A percentile compares a stretch with the other conserved stretches of the same genome.
Conservation (phyloP, 2,329 filamentous ascomycete genomes). For the Cladosporium velox region DNA sequence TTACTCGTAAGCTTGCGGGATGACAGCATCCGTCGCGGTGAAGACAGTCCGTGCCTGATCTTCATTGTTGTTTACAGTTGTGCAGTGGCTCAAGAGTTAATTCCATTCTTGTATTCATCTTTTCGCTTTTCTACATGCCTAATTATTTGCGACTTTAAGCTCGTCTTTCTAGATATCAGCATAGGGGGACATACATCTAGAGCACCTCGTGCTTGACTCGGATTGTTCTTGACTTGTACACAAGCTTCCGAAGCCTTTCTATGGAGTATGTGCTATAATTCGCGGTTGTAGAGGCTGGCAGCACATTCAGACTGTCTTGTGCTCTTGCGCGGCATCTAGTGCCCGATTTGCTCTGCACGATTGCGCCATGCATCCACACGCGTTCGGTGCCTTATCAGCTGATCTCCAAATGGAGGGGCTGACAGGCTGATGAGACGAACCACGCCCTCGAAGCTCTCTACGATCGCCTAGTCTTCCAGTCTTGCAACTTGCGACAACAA, state of each 20-base stretch:
- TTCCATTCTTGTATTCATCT: not conserved
- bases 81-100: not conserved
- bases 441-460: no score
- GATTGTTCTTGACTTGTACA: not conserved
- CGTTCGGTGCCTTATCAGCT: not conserved
- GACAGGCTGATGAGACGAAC: not conserved
- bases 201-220: not conserved
- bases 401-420: not conserved
- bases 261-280: not conserved
- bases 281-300: not conserved
- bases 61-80: not conserved
- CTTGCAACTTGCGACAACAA: not conserved
- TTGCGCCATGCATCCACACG: conserved; percentile 2
- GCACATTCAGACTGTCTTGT: not conserved
- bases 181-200: not conserved
- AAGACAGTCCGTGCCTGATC: not conserved
- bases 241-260: not conserved
- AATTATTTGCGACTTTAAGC: not conserved
- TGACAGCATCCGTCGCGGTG: not conserved
- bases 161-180: not conserved
- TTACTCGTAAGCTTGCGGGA: conserved; percentile 1
- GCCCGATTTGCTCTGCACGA: not conserved
- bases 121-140: not conserved
- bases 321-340: no score
- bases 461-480: not conserved